Conservation (phyloP, 129 eudicot genomes). For the Flaveria brownii region DNA sequence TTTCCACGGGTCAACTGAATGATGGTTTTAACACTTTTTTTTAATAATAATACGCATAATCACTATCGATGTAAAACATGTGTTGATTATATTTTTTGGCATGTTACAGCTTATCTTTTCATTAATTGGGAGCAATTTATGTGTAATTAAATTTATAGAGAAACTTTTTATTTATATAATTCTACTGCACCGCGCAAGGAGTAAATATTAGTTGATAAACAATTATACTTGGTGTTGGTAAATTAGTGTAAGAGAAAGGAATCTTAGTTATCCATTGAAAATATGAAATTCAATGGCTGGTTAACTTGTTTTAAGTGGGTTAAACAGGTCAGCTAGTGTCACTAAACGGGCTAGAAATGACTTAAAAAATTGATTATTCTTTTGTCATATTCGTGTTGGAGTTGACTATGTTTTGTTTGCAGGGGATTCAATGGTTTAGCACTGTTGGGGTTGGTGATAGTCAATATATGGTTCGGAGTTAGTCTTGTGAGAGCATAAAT, state of each 20-base stretch:
- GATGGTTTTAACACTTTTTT: no score
- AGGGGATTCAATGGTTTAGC: slow-evolving; percentile 54
- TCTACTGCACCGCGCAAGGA: no score
- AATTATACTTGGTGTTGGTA: neutral
- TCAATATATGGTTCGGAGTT: slow-evolving; percentile 52
- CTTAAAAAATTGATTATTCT: neutral
- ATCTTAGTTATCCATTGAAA: neutral
- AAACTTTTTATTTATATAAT: no score
- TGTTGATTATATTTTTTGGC: no score
- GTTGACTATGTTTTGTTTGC: slow-evolving; percentile 23
- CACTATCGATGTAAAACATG: no score
- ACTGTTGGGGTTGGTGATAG: slow-evolving; percentile 50
- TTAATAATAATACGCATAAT: no score
- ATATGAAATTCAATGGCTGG: neutral
- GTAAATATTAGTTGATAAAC: neutral
- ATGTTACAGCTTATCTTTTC: no score
- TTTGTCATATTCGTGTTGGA: neutral
- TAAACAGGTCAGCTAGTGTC: neutral
- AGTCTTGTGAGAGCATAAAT: slow-evolving; percentile 47
- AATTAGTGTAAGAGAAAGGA: neutral
- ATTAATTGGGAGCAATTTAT: no score
- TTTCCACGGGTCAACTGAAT: no score
- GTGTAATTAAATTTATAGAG: no score
- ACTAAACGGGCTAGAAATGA: neutral
- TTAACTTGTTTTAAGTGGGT: neutral